Evolutionary conservation across 164 flowering plant species (phyloP), one percentile per base, ranked within the genome.

Genomic region (Umbellularia californica): DNA sequence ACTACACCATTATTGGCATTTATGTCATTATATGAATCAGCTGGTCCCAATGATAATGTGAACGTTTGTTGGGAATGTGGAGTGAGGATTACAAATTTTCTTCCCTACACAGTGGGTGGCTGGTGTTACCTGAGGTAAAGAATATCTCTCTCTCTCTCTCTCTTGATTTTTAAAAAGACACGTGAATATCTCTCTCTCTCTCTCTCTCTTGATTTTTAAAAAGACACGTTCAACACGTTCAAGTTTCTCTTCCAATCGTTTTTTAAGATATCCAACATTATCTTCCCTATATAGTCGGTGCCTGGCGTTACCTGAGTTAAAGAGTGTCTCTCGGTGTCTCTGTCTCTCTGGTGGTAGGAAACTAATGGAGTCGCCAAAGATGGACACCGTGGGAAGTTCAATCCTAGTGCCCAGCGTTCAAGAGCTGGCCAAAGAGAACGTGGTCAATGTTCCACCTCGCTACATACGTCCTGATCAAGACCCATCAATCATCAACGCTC

Each of bases 351-450:
- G 6, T 30, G 35, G 2, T 15, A 19, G 60, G 15, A 55, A 55
- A 69, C 12, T 65, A 10, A 75, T 60, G 73, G 74, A 65, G 55
- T 12, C 51, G 22, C 60, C 3, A 55, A 55, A 55, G 60, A 55
- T 55, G 60, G 60, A 15, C 6, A 80, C 35, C 68, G 76, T 83
- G 28, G 90, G 89, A 14, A 81, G 50, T 66, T 88, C 89, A 1
- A 58, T 88, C 3, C 65, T 78, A 2, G 89, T 86, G 2, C 88
- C 90, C 0, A 81, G 81, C 11, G 90, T 88, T 74, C 85, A 83
- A 22, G 88, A 88, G 70, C 67, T 86, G 65, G 82, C 81, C n/a
- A 88, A 77, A 66, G 52, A 77, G 47, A 69, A 79, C 19, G 63
- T 78, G n/a, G 12, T 6, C 73, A 67, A 69, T 0, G 47, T 88